A percentile compares a stretch with the other conserved stretches of the same genome.
Evolutionary conservation across 306 rosid genomes (phyloP).

Genomic region (Glycyrrhiza uralensis): DNA sequence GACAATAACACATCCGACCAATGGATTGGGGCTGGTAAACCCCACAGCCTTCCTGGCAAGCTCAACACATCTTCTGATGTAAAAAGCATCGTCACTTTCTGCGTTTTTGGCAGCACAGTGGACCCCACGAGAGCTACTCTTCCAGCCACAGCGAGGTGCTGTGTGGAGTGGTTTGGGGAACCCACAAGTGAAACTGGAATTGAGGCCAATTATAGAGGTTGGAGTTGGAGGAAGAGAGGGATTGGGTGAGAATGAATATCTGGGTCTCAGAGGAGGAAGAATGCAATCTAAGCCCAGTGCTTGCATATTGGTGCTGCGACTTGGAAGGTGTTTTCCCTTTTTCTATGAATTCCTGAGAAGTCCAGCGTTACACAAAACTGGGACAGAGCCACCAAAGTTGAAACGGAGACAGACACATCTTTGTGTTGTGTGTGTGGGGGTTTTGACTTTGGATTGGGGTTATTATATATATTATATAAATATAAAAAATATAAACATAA

Average conservation of each 20-base stretch:
- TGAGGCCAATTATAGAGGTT: not conserved
- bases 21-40: constrained; percentile 83
- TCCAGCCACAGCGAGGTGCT: constrained; percentile 9
- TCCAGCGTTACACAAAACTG: too few relatives aligned
- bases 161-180: constrained; percentile 21
- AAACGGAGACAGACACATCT: too few relatives aligned
- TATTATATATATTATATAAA: too few relatives aligned
- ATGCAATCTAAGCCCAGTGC: too few relatives aligned
- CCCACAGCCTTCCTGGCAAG: constrained; percentile 74
- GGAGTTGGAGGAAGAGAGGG: constrained; percentile 21
- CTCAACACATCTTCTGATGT: constrained; percentile 71
- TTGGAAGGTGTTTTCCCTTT: too few relatives aligned
- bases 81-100: constrained; percentile 32
- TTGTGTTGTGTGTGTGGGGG: too few relatives aligned
- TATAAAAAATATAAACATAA: too few relatives aligned
- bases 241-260: constrained; percentile 9
- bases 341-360: too few relatives aligned
- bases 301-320: too few relatives aligned
- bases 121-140: not conserved
- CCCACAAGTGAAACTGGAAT: constrained; percentile 22
- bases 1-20: constrained; percentile 92
- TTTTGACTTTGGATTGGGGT: too few relatives aligned
- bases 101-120: constrained; percentile 29
- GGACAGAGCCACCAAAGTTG: too few relatives aligned
- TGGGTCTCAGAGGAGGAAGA: too few relatives aligned